Evolutionary conservation across 306 rosid species (phyloP), one percentile per base, ranked within the genome.

Genomic region (Prunus dulcis): DNA sequence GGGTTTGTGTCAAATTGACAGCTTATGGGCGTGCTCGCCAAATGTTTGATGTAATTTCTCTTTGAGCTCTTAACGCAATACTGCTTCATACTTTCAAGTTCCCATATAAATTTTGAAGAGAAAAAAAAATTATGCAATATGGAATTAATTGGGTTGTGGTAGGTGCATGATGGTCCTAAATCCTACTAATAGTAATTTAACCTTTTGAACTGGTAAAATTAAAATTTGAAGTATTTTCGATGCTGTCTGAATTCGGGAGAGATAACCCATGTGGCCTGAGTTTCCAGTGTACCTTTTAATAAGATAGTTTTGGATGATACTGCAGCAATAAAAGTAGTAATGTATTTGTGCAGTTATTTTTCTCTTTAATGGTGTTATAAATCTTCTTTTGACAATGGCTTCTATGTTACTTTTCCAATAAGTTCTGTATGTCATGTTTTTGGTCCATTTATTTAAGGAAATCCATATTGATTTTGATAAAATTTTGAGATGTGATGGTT

Each of bases 41-140:
- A 61, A 7, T 28, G 47, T 81, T 75, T 41, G 80, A 63, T 14
- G 80, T 41, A 75, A 41, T 63, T 69, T 55, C 64, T 28, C 55
- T 30, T 0, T 18, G 5, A 3, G 17, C 12, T 67, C 45, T 14
- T 45, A 17, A 9, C 34, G 19, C 45, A 75, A 10, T 49, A 27
- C 27, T 38, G 28, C 51, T 50, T 49, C 71, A 7, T 61, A 18
- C 56, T 30, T 30, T 63, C 22, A 18, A 49, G 72, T 13, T 13
- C 30, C 46, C 46, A 63, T 63, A 12, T 23, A 60, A 60, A 15
- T 63, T 28, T 63, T 34, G 14, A 57, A 57, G 4, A 43, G 25
- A 41, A 1, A 27, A 3, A 4, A 19, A 1, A 13, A 41, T 57
- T 4, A 4, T 14, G 66, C 13, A 4, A 41, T 20, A 22, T 57